phyloP scores from a whole-genome alignment of 148 eudicot species.

The Beta vulgaris region DNA sequence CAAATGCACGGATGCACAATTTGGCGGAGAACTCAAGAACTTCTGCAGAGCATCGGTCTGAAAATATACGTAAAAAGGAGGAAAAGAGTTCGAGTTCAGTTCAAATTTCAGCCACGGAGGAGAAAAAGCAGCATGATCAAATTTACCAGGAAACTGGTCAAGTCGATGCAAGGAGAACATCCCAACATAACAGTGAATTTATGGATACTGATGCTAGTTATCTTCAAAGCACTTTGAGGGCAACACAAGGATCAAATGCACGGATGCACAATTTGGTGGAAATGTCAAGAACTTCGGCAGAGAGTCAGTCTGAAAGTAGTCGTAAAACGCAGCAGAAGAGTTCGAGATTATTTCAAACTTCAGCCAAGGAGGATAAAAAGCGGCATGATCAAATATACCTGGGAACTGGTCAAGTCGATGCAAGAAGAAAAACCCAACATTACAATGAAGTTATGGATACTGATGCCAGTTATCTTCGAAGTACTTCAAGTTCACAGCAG shows the following conservation, averaged over 20 bases:
- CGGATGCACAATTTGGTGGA: slow-evolving; percentile 30
- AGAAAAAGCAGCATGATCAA: slow-evolving; percentile 27
- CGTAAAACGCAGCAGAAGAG: slow-evolving; percentile 29
- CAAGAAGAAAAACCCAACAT: slow-evolving; percentile 28
- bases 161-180: slow-evolving; percentile 30
- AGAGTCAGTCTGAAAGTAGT: slow-evolving; percentile 32
- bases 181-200: slow-evolving; percentile 27
- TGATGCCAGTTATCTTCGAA: slow-evolving; percentile 24
- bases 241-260: slow-evolving; percentile 27
- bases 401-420: slow-evolving; percentile 26
- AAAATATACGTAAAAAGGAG: slow-evolving; percentile 28
- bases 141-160: slow-evolving; percentile 19
- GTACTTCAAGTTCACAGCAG: slow-evolving; percentile 25
- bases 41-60: slow-evolving; percentile 27
- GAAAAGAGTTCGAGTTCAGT: slow-evolving; percentile 34
- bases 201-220: slow-evolving; percentile 22
- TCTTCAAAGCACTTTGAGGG: slow-evolving; percentile 26
- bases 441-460: slow-evolving; percentile 25
- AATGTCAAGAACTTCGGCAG: slow-evolving; percentile 23
- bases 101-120: slow-evolving; percentile 24
- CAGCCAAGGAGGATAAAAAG: slow-evolving; percentile 25
- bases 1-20: slow-evolving; percentile 27
- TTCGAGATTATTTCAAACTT: slow-evolving; percentile 26
- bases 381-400: slow-evolving; percentile 25
- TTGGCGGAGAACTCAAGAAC: slow-evolving; percentile 31